Base-by-base conservation (phyloP, 1,284 basidiomycete genomes). In the Anthracocystis walkeri region DNA sequence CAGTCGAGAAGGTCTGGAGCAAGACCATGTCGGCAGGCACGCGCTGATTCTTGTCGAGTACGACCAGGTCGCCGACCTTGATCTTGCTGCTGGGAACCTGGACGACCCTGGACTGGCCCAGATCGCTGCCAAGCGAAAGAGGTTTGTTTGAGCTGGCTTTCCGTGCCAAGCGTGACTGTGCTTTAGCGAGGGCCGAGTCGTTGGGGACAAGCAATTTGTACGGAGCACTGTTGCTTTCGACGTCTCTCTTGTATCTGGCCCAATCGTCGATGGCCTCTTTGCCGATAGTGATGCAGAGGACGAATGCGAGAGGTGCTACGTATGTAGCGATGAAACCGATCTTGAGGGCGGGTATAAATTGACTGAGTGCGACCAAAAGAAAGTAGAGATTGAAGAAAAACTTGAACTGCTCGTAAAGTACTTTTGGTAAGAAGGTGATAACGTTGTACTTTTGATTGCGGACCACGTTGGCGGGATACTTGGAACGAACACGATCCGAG, bases 301-400 rank as follows among this genome's bases (percentile, higher is more conserved):
- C 97, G 81, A 99, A 98, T 0, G 93, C 95, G 6, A 99, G 89
- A 0, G 97, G 97, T 0, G 94, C 95, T 53, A 99, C 90, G 85
- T 99, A 99, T 8, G 97, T 99, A 46, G 92, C 89, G 69, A 99
- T 94, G 84, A 95, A 97, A 12, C 96, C 95, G 93, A 97, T 99
- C 87, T 95, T 96, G 74, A 99, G 89, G 0, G 95, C 93, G 4
- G 96, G 97, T 10, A 99, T 88, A 82, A 99, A 97, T 85, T 99
- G 96, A 31, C 93, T 95, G 4, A 99, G 88, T 0, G 97, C 96
- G 16, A 99, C 97, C 14, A 98, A 90, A 4, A 99, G 90, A 84
- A 99, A 99, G 87, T 99, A 99, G 14, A 99, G 89, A 86, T 99
- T 99, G 91, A 97, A 99, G 88, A 99, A 99, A 89, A 97, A 98